phyloP scores from a whole-genome alignment of 176 grass and related monocot species.

The Dactylis glomerata region DNA sequence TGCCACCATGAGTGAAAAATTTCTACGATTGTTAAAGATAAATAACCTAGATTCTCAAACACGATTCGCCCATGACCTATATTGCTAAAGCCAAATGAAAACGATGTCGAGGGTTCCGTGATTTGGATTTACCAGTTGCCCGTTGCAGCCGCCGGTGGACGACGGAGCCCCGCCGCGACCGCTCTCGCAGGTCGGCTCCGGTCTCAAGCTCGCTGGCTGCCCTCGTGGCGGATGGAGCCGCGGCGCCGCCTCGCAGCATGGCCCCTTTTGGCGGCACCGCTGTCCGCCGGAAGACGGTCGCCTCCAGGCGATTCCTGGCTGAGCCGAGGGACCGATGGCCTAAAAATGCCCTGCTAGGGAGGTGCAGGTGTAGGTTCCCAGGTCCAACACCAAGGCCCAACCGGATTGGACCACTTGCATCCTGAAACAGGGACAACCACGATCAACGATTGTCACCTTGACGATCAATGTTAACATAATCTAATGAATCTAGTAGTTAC shows the following conservation, averaged over 20 bases:
- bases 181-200: not conserved
- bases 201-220: not conserved
- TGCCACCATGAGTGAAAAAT: not conserved
- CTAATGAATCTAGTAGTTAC: too few relatives aligned
- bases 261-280: not conserved
- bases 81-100: not conserved
- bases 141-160: not conserved
- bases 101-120: not conserved
- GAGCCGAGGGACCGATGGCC: too few relatives aligned
- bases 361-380: too few relatives aligned
- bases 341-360: too few relatives aligned
- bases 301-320: not conserved
- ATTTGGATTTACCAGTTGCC: constrained; percentile 5
- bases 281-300: not conserved
- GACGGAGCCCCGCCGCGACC: not conserved
- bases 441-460: too few relatives aligned
- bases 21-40: not conserved
- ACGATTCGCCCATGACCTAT: not conserved
- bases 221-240: not conserved
- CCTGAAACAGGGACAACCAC: too few relatives aligned
- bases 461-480: too few relatives aligned
- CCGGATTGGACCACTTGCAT: too few relatives aligned
- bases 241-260: not conserved
- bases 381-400: too few relatives aligned
- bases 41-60: not conserved